Base-by-base conservation (phyloP, 495 filamentous ascomycete genomes). In the Astrothelium subdiscretum region DNA sequence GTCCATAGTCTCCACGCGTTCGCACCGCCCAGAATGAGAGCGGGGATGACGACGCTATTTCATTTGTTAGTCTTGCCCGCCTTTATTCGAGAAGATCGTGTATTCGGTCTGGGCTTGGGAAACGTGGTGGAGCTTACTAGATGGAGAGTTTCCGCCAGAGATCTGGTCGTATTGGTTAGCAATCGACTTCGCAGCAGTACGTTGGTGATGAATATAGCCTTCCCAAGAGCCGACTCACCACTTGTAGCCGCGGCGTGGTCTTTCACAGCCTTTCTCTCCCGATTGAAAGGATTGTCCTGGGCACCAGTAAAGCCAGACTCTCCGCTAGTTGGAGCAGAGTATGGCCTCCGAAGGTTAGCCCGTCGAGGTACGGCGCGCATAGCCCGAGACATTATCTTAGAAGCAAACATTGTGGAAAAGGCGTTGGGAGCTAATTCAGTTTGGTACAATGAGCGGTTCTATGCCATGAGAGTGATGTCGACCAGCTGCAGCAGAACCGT, bases 141-240 rank as follows among this genome's bases (percentile, higher is more conserved):
- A 95, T 82, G 62, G 88, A 91, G 59, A 96, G 86, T 80, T 92
- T 96, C 76, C 85, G 84, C 92, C 92, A 97, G 66, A 94, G 85
- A 72, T 89, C 92, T 97, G 59, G 51, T 5, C n/a, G 2, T 61
- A n/a, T 31, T 71, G 31, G 68, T 68, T 65, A 64, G 54, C 61
- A 61, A 32, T 20, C 5, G 43, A 20, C 48, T 54, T 54, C 0
- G 48, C 12, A 54, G 24, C 12, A 54, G 5, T 29, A 3, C 15
- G 22, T 18, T 10, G 78, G 66, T 42, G 67, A 67, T 60, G 65
- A 71, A 35, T 40, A 54, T 20, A 54, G 8, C n/a, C 31, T 44
- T 42, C 20, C 58, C 32, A 38, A 59, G 35, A 51, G n/a, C 20
- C 29, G 5, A 62, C 65, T 26, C 32, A 95, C 92, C 87, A 70